Percentiles rank a stretch among this genome's conserved stretches.
Evolutionary conservation across 2,329 filamentous ascomycete species (phyloP).

Genomic region (Claviceps maximensis): DNA sequence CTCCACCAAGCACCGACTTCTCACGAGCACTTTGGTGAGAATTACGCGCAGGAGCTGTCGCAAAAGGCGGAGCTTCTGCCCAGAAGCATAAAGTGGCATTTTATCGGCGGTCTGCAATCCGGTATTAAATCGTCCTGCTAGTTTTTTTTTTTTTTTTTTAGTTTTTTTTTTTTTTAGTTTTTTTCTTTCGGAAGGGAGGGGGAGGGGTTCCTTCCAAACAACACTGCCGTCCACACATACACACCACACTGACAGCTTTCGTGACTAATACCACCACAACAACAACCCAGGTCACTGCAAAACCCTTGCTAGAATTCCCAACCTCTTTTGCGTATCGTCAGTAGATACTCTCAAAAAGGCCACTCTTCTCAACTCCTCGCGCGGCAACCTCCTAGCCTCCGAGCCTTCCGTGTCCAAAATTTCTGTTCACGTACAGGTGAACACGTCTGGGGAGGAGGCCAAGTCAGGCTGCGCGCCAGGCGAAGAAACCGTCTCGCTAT

Average conservation of each 20-base stretch:
- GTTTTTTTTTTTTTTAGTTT: neutral
- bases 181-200: too few relatives aligned
- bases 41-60: conserved; percentile 81
- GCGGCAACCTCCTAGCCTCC: conserved; percentile 40
- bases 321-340: conserved; percentile 83
- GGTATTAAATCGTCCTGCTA: conserved; percentile 20
- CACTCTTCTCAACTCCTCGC: conserved; percentile 62
- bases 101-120: conserved; percentile 87
- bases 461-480: conserved; percentile 73
- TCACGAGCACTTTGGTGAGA: conserved; percentile 84
- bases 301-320: conserved; percentile 70
- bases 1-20: conserved; percentile 50
- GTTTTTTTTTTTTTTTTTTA: neutral
- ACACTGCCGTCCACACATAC: neutral
- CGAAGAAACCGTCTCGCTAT: conserved; percentile 48
- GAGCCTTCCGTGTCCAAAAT: conserved; percentile 34
- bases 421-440: conserved; percentile 81
- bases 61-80: conserved; percentile 79
- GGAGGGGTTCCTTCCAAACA: neutral
- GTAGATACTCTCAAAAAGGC: conserved; percentile 86
- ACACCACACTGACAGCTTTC: neutral
- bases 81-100: conserved; percentile 74
- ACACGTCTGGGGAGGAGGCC: conserved; percentile 76
- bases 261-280: neutral
- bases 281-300: conserved; percentile 65